Conservation (phyloP, 352 stramenopile species). For the Pythium monospermum region DNA sequence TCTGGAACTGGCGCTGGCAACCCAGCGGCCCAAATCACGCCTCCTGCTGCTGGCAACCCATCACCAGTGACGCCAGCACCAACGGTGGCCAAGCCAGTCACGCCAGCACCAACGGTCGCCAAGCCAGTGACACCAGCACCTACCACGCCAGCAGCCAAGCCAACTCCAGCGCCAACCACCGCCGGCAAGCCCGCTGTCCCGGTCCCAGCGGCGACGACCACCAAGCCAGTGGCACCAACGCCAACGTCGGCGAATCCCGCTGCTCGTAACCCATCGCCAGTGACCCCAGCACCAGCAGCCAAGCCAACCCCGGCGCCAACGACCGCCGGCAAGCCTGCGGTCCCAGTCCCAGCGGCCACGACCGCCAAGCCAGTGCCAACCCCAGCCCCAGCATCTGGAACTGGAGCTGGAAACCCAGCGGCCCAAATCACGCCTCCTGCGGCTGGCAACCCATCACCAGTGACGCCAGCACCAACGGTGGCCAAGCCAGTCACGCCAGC, state of each 20-base stretch:
- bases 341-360: background rate
- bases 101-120: background rate
- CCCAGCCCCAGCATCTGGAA: background rate
- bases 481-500: background rate
- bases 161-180: background rate
- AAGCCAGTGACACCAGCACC: background rate
- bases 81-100: background rate
- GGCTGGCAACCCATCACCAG: no score
- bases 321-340: background rate
- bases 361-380: background rate
- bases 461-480: background rate
- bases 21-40: background rate
- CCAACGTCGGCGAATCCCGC: slow-evolving; percentile 1
- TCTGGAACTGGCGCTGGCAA: background rate
- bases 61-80: background rate
- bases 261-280: background rate
- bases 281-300: background rate
- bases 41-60: background rate
- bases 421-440: background rate
- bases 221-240: background rate
- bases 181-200: background rate
- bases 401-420: background rate
- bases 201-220: slow-evolving; percentile 1
- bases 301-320: background rate
- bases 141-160: slow-evolving; percentile 1